Evolutionary conservation across 2,329 filamentous ascomycete species (phyloP).

Genomic region (Lachnellula willkommii): DNA sequence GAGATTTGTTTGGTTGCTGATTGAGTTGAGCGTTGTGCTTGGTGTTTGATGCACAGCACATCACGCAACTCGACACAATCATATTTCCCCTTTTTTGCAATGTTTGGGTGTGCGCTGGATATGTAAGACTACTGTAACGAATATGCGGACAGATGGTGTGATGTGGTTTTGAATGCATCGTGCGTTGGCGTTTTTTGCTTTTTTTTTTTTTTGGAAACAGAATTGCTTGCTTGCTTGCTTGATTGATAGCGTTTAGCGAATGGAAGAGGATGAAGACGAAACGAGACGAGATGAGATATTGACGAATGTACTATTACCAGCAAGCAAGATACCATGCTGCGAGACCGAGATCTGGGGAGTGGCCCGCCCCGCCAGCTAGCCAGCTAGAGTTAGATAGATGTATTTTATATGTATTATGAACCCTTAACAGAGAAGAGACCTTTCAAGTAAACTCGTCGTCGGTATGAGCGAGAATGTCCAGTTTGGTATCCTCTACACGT

Average conservation of each 20-base stretch:
- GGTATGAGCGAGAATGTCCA: too few relatives aligned
- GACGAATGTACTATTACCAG: neutral
- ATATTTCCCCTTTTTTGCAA: neutral
- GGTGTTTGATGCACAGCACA: conserved; percentile 3
- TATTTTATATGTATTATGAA: too few relatives aligned
- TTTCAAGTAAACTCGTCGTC: too few relatives aligned
- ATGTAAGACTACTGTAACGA: neutral
- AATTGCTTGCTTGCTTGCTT: neutral
- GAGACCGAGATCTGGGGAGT: conserved; percentile 4
- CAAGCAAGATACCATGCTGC: conserved; percentile 11
- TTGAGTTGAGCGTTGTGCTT: conserved; percentile 37
- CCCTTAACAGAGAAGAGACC: too few relatives aligned
- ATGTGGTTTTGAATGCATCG: neutral
- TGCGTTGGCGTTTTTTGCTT: neutral
- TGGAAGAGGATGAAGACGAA: neutral
- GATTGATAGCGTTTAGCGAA: conserved; percentile 20
- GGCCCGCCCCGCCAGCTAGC: neutral
- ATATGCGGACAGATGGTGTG: neutral
- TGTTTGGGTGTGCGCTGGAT: neutral
- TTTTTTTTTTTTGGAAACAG: neutral
- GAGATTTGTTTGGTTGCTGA: conserved; percentile 57
- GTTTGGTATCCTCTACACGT: too few relatives aligned
- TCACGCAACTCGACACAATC: too few relatives aligned
- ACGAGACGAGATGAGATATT: neutral
- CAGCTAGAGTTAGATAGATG: neutral